Evolutionary conservation across 2,329 filamentous ascomycete species (phyloP), one percentile per base, ranked within the genome.

Genomic region (Dactylellina drechsleri): DNA sequence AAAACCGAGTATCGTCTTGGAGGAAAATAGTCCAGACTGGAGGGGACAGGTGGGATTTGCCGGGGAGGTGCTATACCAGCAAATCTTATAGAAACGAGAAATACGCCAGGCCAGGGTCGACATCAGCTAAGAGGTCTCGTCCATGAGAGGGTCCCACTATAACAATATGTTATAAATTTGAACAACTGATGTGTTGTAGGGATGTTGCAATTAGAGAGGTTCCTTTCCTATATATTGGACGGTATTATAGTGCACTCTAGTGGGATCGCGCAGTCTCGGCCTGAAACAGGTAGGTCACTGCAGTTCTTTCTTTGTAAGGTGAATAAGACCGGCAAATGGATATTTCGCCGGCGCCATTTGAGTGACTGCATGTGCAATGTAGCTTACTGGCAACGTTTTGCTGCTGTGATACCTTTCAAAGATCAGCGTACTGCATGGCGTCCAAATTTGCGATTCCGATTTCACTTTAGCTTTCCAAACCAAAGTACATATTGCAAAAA

Each of bases 311-410:
- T 36, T 36, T 36, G 31, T 36, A 10, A 36, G 31, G 31, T 36
- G 54, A 62, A 74, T 74, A 62, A 62, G 49, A 64, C 50, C 62
- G 70, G 70, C 61, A 74, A 67, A 61, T 73, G 68, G 68, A 61
- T 60, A 60, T 59, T 40, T 26, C 13, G 36, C 52, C 16, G 28
- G 53, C 40, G 16, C 47, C 12, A 18, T n/a, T 4, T 57, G 54
- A 58, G 23, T 58, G 4, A 10, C 40, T 58, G 36, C 10, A 20
- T 40, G 40, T 6, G 43, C 7, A 7, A 41, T 43, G 20, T 15
- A 12, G 15, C 50, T 4, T 36, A 36, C 31, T 5, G 10, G 31
- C 31, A 36, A 7, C 31, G 31, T 36, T 36, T 36, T 31, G 31
- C 20, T 10, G 18, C n/a, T 60, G 43, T 49, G 57, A 60, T 49